Conservation (phyloP, 495 filamentous ascomycete species). For the Lasiosphaeria miniovina region DNA sequence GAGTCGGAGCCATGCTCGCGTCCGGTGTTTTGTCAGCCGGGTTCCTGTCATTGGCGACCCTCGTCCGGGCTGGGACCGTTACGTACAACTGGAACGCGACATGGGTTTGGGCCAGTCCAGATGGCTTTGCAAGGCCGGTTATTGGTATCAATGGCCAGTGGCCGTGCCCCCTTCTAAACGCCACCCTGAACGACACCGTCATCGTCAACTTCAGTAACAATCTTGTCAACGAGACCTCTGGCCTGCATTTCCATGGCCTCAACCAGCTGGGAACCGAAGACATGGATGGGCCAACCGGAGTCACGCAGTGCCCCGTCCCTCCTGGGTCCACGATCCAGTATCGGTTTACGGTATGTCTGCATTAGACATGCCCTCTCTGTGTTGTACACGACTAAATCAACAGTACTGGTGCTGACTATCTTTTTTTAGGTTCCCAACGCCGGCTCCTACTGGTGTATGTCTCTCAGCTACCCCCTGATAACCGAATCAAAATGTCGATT, state of each 20-base stretch:
- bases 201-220: constrained; percentile 68
- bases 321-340: constrained; percentile 63
- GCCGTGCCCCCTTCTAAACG: constrained; percentile 68
- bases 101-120: constrained; percentile 69
- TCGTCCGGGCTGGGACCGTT: constrained; percentile 32
- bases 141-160: constrained; percentile 77
- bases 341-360: constrained; percentile 57
- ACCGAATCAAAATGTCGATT: not conserved
- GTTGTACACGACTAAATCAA: too few relatives aligned
- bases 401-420: constrained; percentile 10
- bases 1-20: constrained; percentile 16
- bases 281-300: constrained; percentile 73
- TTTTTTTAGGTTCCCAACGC: constrained; percentile 51
- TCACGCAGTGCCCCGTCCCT: constrained; percentile 67
- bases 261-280: constrained; percentile 64
- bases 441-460: constrained; percentile 80
- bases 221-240: constrained; percentile 70
- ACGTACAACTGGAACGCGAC: constrained; percentile 60
- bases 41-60: constrained; percentile 22
- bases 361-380: too few relatives aligned
- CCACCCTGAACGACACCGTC: constrained; percentile 66
- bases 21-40: constrained; percentile 15
- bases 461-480: not conserved
- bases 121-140: constrained; percentile 63
- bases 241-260: constrained; percentile 79